A percentile compares a stretch with the other conserved stretches of the same genome.
These are phyloP conservation scores for Xerocomellus amylosporus DNA, from an alignment of 768 basidiomycete species.

Conservation along the genomic window DNA sequence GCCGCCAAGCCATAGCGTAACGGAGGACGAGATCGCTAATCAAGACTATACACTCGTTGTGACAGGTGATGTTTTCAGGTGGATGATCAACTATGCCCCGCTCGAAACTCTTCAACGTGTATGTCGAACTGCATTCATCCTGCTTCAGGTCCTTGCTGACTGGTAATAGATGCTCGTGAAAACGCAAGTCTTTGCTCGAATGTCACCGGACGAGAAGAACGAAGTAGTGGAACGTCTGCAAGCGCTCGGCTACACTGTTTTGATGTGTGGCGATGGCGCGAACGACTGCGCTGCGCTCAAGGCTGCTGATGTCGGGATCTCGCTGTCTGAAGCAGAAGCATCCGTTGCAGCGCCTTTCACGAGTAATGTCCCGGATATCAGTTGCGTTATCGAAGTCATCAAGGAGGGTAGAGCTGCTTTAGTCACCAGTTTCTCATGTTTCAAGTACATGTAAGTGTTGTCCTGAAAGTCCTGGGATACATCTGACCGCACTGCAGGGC, in stretches of 20 bases:
- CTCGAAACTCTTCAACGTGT: conserved; percentile 93
- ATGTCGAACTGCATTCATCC: not conserved
- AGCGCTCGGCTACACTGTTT: conserved; percentile 88
- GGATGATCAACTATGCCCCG: conserved; percentile 96
- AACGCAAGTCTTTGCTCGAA: conserved; percentile 93
- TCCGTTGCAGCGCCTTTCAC: conserved; percentile 99
- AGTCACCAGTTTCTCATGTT: conserved; percentile 98
- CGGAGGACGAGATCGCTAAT: conserved; percentile 67
- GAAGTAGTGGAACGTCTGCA: conserved; percentile 96
- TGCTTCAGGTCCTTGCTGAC: not conserved
- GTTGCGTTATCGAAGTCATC: conserved; percentile 94
- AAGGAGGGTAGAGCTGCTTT: conserved; percentile 94
- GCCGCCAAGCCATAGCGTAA: conserved; percentile 69
- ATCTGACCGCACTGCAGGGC: conserved; percentile 59
- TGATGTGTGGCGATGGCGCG: conserved; percentile 98
- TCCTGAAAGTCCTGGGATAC: not conserved
- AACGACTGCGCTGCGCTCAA: conserved; percentile 99
- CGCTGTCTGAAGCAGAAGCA: conserved; percentile 95
- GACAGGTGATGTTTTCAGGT: conserved; percentile 94
- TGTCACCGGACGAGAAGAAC: conserved; percentile 99
- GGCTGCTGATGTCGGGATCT: conserved; percentile 96
- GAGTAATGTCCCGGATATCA: conserved; percentile 88
- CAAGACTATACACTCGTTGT: conserved; percentile 90
- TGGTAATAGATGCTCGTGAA: conserved; percentile 90
- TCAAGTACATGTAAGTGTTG: conserved; percentile 92